A percentile compares a stretch with the other conserved stretches of the same genome.
These are phyloP conservation scores for Saccharomyces hybrid DNA, from an alignment of 1,139 yeast species.

Conservation along the genomic window DNA sequence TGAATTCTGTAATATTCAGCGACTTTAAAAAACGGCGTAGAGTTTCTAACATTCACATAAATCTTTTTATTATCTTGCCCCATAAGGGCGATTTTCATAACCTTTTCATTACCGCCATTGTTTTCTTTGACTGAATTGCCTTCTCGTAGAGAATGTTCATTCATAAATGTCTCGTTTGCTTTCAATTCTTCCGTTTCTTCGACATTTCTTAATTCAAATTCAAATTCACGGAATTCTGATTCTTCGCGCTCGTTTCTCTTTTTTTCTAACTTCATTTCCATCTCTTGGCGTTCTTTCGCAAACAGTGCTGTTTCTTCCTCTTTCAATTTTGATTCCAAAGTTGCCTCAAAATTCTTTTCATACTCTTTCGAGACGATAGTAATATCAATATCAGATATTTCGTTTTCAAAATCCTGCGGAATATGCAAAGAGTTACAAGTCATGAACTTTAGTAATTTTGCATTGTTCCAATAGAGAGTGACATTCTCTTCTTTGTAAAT, in stretches of 20 bases:
- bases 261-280: conserved; percentile 12
- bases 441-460: conserved; percentile 27
- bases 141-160: background rate
- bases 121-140: background rate
- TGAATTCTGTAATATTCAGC: conserved; percentile 45
- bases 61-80: conserved; percentile 56
- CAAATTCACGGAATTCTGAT: background rate
- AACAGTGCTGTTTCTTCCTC: conserved; percentile 7
- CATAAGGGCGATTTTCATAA: conserved; percentile 51
- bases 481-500: conserved; percentile 20
- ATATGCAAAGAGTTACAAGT: conserved; percentile 28
- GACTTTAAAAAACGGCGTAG: conserved; percentile 46
- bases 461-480: conserved; percentile 23
- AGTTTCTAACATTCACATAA: conserved; percentile 49
- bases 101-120: conserved; percentile 12
- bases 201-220: conserved; percentile 7
- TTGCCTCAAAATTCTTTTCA: conserved; percentile 16
- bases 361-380: conserved; percentile 17
- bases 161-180: background rate
- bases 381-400: conserved; percentile 21
- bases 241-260: conserved; percentile 4
- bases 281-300: background rate
- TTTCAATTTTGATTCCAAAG: conserved; percentile 8
- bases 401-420: conserved; percentile 17
- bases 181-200: background rate